Evolutionary conservation across 495 filamentous ascomycete genomes (phyloP).

Genomic region (Daldinia decipiens): DNA sequence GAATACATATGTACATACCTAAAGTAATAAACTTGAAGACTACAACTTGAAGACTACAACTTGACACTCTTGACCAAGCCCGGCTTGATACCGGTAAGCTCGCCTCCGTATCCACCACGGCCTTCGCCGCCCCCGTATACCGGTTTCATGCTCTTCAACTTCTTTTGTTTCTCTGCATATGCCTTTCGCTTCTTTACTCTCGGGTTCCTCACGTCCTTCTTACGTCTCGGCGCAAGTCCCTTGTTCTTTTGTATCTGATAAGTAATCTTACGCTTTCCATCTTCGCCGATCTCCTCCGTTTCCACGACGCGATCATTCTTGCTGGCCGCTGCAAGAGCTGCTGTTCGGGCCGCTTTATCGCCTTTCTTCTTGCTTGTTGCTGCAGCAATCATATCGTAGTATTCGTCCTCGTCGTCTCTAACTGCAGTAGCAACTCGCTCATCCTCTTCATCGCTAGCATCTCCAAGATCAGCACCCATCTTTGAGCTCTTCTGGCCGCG

Average conservation of each 20-base stretch:
- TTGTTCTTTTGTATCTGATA: conserved; percentile 98
- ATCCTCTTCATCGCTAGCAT: conserved; percentile 70
- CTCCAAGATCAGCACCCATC: conserved; percentile 68
- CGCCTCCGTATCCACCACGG: conserved; percentile 87
- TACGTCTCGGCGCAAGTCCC: conserved; percentile 85
- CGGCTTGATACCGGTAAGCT: conserved; percentile 94
- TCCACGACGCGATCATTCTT: conserved; percentile 66
- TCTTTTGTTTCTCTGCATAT: conserved; percentile 95
- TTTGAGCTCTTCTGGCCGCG: conserved; percentile 75
- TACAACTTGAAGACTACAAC: conserved; percentile 86
- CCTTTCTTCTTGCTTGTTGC: conserved; percentile 75
- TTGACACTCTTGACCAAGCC: conserved; percentile 93
- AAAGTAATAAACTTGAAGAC: background rate
- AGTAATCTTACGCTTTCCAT: conserved; percentile 88
- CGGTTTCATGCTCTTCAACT: conserved; percentile 82
- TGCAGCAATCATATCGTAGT: conserved; percentile 87
- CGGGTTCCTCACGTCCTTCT: conserved; percentile 93
- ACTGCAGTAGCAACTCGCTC: conserved; percentile 58
- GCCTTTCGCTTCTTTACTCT: conserved; percentile 97
- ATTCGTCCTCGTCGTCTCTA: conserved; percentile 74
- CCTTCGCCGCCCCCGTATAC: conserved; percentile 90
- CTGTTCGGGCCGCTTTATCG: conserved; percentile 68
- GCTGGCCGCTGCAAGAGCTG: conserved; percentile 56
- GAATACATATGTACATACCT: background rate
- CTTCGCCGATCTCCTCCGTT: conserved; percentile 68